Conservation (phyloP, 352 stramenopile species). For the Phytophthora pluvialis region DNA sequence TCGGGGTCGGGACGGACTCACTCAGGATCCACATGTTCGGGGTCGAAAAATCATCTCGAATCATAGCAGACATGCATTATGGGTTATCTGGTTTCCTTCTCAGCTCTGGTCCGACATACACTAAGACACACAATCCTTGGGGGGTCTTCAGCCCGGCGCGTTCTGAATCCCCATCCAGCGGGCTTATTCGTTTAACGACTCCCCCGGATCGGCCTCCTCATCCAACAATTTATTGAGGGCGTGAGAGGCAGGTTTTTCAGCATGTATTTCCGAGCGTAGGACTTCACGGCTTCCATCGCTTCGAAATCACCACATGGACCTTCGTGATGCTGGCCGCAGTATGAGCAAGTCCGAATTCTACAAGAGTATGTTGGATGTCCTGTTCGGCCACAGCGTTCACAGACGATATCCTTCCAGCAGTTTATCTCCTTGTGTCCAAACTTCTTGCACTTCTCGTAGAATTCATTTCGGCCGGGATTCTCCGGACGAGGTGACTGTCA, state of each 20-base stretch:
- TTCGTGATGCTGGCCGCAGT: background rate
- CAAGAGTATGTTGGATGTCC: background rate
- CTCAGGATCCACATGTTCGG: background rate
- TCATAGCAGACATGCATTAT: conserved; percentile 13
- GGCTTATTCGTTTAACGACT: background rate
- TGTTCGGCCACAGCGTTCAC: background rate
- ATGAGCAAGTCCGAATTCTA: too few species aligned
- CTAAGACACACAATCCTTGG: conserved; percentile 23
- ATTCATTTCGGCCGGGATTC: background rate
- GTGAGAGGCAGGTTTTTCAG: too few species aligned
- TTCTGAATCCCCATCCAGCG: background rate
- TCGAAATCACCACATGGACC: background rate
- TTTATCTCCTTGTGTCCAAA: background rate
- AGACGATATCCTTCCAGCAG: background rate
- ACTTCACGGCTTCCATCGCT: background rate
- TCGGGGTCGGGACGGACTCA: too few species aligned
- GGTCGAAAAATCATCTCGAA: conserved; percentile 7
- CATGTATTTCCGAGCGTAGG: too few species aligned
- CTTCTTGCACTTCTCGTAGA: background rate
- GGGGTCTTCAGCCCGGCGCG: conserved; percentile 11
- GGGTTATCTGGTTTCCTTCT: conserved; percentile 7
- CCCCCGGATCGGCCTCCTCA: too few species aligned
- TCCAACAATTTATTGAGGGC: too few species aligned
- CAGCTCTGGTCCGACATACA: conserved; percentile 17
- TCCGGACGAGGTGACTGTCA: too few species aligned